Percentiles rank a stretch among this genome's conserved stretches.
Evolutionary conservation across 345 rosid species (phyloP).

Genomic region (Ailanthus altissimus): DNA sequence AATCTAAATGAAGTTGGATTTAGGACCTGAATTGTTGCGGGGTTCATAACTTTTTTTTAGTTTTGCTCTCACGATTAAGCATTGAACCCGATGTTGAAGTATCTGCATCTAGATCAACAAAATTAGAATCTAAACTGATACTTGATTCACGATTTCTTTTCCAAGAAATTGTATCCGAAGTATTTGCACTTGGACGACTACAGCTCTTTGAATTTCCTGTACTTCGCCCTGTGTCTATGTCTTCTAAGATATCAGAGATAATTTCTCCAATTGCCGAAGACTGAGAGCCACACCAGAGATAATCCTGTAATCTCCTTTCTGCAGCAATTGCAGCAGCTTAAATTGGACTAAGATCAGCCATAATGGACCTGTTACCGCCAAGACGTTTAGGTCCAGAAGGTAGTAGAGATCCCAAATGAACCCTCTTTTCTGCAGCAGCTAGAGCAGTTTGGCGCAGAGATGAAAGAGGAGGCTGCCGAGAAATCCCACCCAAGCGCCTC

Average conservation of each 20-base stretch:
- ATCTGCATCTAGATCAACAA: slow-evolving; percentile 41
- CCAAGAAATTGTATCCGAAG: slow-evolving; percentile 23
- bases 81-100: slow-evolving; percentile 18
- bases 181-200: slow-evolving; percentile 21
- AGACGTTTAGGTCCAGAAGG: slow-evolving; percentile 80
- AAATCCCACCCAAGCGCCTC: slow-evolving; percentile 75
- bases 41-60: slow-evolving; percentile 44
- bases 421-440: slow-evolving; percentile 77
- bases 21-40: slow-evolving; percentile 21
- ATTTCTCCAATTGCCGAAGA: slow-evolving; percentile 50
- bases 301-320: slow-evolving; percentile 85
- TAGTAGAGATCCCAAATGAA: slow-evolving; percentile 50
- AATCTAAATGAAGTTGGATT: slow-evolving; percentile 16
- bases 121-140: slow-evolving; percentile 25
- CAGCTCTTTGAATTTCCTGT: slow-evolving; percentile 25
- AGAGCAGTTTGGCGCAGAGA: slow-evolving; percentile 59
- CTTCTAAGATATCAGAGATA: slow-evolving; percentile 34
- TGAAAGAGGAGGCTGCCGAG: slow-evolving; percentile 67
- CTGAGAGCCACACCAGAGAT: slow-evolving; percentile 83
- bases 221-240: slow-evolving; percentile 24
- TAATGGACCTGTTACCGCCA: slow-evolving; percentile 79
- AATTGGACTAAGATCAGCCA: slow-evolving; percentile 77
- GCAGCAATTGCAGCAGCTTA: slow-evolving; percentile 99
- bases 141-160: slow-evolving; percentile 48
- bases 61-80: slow-evolving; percentile 19